Percentiles rank a stretch among this genome's conserved stretches.
These are phyloP conservation scores for Botryobasidium botryosum DNA, from an alignment of 768 basidiomycete species.

Conservation along the genomic window DNA sequence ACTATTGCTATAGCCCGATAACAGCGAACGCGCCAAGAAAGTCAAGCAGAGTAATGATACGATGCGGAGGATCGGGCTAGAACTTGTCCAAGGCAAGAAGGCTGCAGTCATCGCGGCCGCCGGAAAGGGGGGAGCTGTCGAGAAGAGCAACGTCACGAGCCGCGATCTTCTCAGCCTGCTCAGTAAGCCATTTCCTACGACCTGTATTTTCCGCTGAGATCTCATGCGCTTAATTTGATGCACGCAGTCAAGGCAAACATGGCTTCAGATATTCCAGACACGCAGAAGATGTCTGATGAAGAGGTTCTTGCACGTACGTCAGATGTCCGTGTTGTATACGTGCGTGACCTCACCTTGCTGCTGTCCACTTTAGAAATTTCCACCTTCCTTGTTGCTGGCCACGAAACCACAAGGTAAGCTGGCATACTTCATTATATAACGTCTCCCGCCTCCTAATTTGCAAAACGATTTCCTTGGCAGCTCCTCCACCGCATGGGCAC, in stretches of 20 bases:
- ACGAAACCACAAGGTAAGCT: slow-evolving; percentile 74
- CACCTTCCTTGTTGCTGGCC: slow-evolving; percentile 82
- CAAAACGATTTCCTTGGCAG: no score
- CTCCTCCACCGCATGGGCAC: slow-evolving; percentile 80
- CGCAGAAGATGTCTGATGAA: slow-evolving; percentile 67
- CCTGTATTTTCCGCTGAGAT: slow-evolving; percentile 2
- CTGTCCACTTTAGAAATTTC: no score
- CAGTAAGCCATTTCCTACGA: slow-evolving; percentile 24
- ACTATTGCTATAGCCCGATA: slow-evolving; percentile 17
- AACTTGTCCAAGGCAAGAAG: not conserved
- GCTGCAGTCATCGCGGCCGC: not conserved
- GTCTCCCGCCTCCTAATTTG: no score
- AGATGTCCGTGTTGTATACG: no score
- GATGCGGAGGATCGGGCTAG: no score
- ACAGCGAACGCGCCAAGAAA: no score
- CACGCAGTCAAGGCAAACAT: slow-evolving; percentile 68
- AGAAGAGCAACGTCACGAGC: slow-evolving; percentile 30
- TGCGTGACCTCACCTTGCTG: no score
- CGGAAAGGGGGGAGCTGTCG: slow-evolving; percentile 40
- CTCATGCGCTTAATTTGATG: not conserved
- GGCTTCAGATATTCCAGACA: slow-evolving; percentile 46
- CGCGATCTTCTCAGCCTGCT: slow-evolving; percentile 55
- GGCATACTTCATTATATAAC: no score
- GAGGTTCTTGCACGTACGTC: slow-evolving; percentile 76
- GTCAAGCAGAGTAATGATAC: no score